Evolutionary conservation across 441 rosid genomes (phyloP).

Genomic region (Jatropha multifida): DNA sequence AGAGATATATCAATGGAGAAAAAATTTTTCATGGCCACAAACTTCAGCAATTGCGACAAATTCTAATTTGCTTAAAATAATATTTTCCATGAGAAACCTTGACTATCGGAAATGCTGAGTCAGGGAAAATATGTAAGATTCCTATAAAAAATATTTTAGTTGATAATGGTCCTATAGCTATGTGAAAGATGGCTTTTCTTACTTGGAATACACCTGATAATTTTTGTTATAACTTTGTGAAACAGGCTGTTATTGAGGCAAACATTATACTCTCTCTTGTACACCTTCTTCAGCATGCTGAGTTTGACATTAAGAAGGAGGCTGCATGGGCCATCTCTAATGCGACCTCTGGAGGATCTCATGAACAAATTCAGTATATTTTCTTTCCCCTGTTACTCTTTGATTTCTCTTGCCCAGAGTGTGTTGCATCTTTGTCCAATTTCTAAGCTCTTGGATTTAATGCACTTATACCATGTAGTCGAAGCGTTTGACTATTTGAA

Average conservation of each 20-base stretch:
- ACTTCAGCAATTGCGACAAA: no score
- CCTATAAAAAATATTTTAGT: neutral
- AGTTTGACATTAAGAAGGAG: constrained; percentile 41
- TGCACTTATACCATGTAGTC: neutral
- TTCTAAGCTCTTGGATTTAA: neutral
- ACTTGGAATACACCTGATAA: neutral
- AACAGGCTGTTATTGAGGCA: constrained; percentile 69
- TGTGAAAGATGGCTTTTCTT: neutral
- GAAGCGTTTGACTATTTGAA: neutral
- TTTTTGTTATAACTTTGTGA: constrained; percentile 17
- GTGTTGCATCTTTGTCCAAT: neutral
- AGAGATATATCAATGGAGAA: no score
- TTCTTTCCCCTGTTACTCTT: neutral
- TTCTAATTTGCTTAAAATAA: neutral
- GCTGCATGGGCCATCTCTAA: constrained; percentile 14
- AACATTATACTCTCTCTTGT: constrained; percentile 55
- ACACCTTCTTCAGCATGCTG: constrained; percentile 68
- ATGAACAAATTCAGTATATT: constrained; percentile 70
- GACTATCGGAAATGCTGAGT: neutral
- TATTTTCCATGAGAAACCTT: neutral
- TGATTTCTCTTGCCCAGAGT: neutral
- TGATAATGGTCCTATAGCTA: neutral
- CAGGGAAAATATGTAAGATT: neutral
- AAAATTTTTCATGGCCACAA: no score
- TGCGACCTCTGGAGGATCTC: constrained; percentile 76